Evolutionary conservation across 2,329 filamentous ascomycete species (phyloP).

Genomic region (Periconia digitata): DNA sequence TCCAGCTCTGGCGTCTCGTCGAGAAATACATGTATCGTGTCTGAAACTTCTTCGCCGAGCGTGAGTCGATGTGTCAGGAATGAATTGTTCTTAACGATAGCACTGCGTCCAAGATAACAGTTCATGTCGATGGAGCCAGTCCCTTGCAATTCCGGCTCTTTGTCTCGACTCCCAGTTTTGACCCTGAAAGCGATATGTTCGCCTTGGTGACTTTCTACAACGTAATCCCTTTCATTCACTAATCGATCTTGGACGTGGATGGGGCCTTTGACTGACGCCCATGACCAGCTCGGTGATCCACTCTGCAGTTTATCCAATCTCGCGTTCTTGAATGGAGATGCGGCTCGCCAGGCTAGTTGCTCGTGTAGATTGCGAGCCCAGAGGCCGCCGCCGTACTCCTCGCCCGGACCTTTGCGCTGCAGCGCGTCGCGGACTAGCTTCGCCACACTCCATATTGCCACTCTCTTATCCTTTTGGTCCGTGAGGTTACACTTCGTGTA

Average conservation of each 20-base stretch:
- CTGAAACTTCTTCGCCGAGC: too few species aligned
- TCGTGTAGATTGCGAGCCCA: slow-evolving; percentile 24
- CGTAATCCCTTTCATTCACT: neutral
- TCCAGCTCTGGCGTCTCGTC: too few species aligned
- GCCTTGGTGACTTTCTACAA: neutral
- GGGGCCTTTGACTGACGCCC: slow-evolving; percentile 14
- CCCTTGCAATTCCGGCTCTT: too few species aligned
- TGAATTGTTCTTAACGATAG: too few species aligned
- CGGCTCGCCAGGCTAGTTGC: slow-evolving; percentile 25
- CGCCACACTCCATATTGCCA: slow-evolving; percentile 25
- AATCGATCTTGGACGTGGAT: neutral
- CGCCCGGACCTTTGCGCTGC: neutral
- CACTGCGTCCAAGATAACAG: too few species aligned
- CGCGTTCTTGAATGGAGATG: neutral
- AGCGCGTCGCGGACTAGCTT: slow-evolving; percentile 26
- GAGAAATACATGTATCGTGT: too few species aligned
- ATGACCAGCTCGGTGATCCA: slow-evolving; percentile 17
- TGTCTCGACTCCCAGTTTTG: neutral
- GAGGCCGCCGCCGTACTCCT: slow-evolving; percentile 24
- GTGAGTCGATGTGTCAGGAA: too few species aligned
- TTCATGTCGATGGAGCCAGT: too few species aligned
- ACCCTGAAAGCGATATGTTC: neutral
- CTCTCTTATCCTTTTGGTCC: slow-evolving; percentile 13
- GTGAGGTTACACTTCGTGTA: slow-evolving; percentile 22
- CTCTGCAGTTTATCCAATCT: slow-evolving; percentile 7